Evolutionary conservation across 2,329 filamentous ascomycete genomes (phyloP).

Genomic region (Rhynchosporium graminicola): DNA sequence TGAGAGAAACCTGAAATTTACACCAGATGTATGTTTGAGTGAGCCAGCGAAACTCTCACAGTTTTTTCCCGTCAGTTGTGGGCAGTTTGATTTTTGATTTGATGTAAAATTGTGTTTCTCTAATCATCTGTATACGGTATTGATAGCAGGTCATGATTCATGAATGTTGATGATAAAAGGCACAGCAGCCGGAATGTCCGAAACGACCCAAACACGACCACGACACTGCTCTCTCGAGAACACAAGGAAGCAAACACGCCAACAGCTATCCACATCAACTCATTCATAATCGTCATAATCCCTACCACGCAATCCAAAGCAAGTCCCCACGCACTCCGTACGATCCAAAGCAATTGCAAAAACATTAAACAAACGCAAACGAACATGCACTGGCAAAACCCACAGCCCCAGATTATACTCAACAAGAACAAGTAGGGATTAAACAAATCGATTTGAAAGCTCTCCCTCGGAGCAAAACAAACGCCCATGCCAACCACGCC

Average conservation of each 20-base stretch:
- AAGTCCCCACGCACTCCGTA: conserved; percentile 21
- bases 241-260: conserved; percentile 17
- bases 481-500: conserved; percentile 21
- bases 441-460: conserved; percentile 16
- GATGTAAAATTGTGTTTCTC: conserved; percentile 15
- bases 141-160: conserved; percentile 22
- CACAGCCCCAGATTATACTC: conserved; percentile 19
- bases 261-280: conserved; percentile 24
- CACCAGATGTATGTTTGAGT: not conserved
- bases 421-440: conserved; percentile 17
- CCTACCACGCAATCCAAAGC: conserved; percentile 13
- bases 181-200: conserved; percentile 2
- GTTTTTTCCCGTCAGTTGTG: not conserved
- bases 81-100: conserved; percentile 20
- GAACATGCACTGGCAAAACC: conserved; percentile 7
- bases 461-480: conserved; percentile 11
- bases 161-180: conserved; percentile 16
- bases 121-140: conserved; percentile 16
- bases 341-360: conserved; percentile 17
- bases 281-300: conserved; percentile 18
- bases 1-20: not conserved
- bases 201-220: conserved; percentile 5
- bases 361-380: conserved; percentile 14
- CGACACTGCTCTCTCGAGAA: conserved; percentile 6
- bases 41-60: not conserved